Conservation (phyloP, 2,329 filamentous ascomycete species). For the Ampelomyces quisqualis region DNA sequence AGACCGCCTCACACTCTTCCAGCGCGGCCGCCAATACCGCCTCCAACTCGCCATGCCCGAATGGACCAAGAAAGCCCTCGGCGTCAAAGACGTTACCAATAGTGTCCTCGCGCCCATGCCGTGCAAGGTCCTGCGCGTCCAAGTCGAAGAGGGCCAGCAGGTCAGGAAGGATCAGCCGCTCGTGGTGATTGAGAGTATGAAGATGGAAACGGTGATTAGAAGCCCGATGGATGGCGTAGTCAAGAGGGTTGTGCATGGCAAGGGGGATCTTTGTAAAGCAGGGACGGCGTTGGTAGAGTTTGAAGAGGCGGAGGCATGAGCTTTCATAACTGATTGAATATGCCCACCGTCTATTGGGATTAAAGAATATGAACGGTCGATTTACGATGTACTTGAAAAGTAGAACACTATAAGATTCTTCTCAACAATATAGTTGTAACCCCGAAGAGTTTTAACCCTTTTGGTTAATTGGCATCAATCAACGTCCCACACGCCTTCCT, state of each 20-base stretch:
- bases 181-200: slow-evolving; percentile 65
- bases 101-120: slow-evolving; percentile 94
- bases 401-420: too few species aligned
- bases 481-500: too few species aligned
- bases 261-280: slow-evolving; percentile 49
- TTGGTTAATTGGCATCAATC: too few species aligned
- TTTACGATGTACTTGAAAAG: too few species aligned
- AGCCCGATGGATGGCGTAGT: slow-evolving; percentile 53
- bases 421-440: too few species aligned
- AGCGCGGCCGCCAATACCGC: slow-evolving; percentile 60
- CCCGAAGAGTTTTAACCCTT: too few species aligned
- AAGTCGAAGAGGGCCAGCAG: slow-evolving; percentile 76
- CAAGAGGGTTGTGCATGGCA: slow-evolving; percentile 51
- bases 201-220: slow-evolving; percentile 59
- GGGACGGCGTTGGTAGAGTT: slow-evolving; percentile 46
- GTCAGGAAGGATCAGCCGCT: slow-evolving; percentile 85
- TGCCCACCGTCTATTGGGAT: too few species aligned
- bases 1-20: slow-evolving; percentile 74
- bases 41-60: slow-evolving; percentile 60
- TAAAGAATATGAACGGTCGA: too few species aligned
- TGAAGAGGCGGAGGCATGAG: slow-evolving; percentile 19
- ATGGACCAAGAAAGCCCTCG: slow-evolving; percentile 87
- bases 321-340: too few species aligned
- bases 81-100: slow-evolving; percentile 75
- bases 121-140: slow-evolving; percentile 89